Evolutionary conservation across 345 rosid species (phyloP).

Genomic region (Brassica rapa): DNA sequence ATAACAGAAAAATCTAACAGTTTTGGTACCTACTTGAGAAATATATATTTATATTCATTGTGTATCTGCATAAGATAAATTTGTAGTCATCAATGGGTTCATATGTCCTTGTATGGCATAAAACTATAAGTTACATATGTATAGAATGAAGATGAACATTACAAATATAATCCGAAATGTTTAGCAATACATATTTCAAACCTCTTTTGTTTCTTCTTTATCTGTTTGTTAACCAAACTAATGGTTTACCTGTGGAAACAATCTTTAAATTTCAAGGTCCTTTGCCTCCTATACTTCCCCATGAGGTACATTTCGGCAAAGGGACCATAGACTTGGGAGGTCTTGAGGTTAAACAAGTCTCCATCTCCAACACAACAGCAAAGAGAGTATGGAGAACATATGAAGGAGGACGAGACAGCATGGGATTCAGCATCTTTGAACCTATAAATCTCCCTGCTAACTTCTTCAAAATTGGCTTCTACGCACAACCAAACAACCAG

Average conservation of each 20-base stretch:
- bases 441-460: constrained; percentile 46
- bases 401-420: constrained; percentile 58
- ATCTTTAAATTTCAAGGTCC: constrained; percentile 57
- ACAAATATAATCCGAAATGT: neutral
- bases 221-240: constrained; percentile 4
- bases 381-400: constrained; percentile 54
- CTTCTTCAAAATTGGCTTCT: constrained; percentile 56
- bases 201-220: neutral
- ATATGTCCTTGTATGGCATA: neutral
- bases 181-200: neutral
- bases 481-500: constrained; percentile 58
- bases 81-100: neutral
- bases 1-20: neutral
- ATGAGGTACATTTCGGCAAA: constrained; percentile 53
- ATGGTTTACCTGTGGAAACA: constrained; percentile 48
- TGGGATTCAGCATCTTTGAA: constrained; percentile 63
- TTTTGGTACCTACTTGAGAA: neutral
- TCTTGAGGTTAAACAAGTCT: constrained; percentile 53
- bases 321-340: constrained; percentile 65
- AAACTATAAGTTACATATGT: neutral
- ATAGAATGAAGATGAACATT: neutral
- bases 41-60: neutral
- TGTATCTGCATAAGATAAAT: neutral
- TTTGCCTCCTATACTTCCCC: constrained; percentile 49
- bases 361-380: constrained; percentile 39